Conservation (phyloP, 192 early-diverging fungal species). For the Coemansia sp. region DNA sequence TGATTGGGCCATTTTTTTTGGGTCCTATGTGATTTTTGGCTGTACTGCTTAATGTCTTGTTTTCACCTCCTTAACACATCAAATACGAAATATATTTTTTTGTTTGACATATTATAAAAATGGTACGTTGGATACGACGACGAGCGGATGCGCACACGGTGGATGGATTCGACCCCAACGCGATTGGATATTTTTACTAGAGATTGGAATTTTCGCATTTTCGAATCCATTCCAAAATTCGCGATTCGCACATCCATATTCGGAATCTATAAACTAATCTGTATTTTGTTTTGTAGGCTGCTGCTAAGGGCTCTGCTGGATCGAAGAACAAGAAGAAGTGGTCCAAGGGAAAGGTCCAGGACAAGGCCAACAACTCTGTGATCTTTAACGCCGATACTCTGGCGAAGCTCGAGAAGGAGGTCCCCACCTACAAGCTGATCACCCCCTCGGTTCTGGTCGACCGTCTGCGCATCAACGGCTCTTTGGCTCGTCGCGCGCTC, state of each 20-base stretch:
- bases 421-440: slow-evolving; percentile 99
- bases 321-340: slow-evolving; percentile 84
- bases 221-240: neutral
- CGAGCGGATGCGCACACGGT: neutral
- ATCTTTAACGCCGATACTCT: slow-evolving; percentile 95
- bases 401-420: slow-evolving; percentile 99
- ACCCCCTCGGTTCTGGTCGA: slow-evolving; percentile 98
- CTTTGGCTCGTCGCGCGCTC: slow-evolving; percentile 93
- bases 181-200: too few species aligned
- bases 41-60: neutral
- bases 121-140: slow-evolving; percentile 12
- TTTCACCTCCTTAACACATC: neutral
- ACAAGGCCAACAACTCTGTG: slow-evolving; percentile 99
- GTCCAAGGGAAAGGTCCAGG: slow-evolving; percentile 99
- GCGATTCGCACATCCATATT: neutral
- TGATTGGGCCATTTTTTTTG: too few species aligned
- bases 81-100: slow-evolving; percentile 10
- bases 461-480: slow-evolving; percentile 97
- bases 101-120: slow-evolving; percentile 6
- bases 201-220: neutral
- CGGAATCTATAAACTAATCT: neutral
- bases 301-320: slow-evolving; percentile 29
- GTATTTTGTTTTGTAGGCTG: slow-evolving; percentile 23
- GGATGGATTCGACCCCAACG: slow-evolving; percentile 7
- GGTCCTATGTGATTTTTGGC: too few species aligned